Base-by-base conservation (phyloP, 2,329 filamentous ascomycete species). In the Tolypocladium tundrense region DNA sequence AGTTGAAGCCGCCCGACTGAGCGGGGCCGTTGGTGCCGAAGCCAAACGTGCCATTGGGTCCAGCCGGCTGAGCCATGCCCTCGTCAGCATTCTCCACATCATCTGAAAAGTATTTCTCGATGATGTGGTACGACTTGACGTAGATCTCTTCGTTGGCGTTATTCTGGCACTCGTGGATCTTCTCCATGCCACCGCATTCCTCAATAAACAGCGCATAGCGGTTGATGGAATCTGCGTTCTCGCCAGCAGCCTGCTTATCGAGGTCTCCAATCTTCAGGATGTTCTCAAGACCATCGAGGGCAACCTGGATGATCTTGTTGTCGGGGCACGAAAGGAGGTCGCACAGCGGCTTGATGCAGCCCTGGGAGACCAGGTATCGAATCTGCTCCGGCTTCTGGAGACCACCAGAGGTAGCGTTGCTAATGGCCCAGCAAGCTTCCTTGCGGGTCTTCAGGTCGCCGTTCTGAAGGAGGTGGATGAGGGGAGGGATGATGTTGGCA, bases 41-140 rank as follows among this genome's bases (percentile, higher is more conserved):
- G 68, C 92, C 84, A 74, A 93, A 94, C 58, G 86, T 86, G 59
- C 87, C 87, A 68, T 89, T 89, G 45, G 80, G 73, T 52, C 84
- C 85, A 67, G 87, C 84, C 33, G 79, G 73, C 70, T 91, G 88
- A 60, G 89, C 88, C 74, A 91, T 83, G 50, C 78, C 79, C 68
- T 95, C 90, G 61, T 91, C 90, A 65, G 91, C 91, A 67, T 92
- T 91, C 71, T 96, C 94, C 58, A 97, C 94, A 66, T 99, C 94
- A 69, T 99, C 94, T 0, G 92, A 97, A 80, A 99, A 99, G 84
- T 99, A 99, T 81, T 97, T 97, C 83, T 99, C 94, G 66, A 99
- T 99, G 76, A 99, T 99, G 83, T 96, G 97, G 83, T 97, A 99
- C 0, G 94, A 94, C 86, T 99, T 99, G 93, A 99, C 97, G 83